phyloP scores from a whole-genome alignment of 495 filamentous ascomycete species.

The Penicillium diatomitis region DNA sequence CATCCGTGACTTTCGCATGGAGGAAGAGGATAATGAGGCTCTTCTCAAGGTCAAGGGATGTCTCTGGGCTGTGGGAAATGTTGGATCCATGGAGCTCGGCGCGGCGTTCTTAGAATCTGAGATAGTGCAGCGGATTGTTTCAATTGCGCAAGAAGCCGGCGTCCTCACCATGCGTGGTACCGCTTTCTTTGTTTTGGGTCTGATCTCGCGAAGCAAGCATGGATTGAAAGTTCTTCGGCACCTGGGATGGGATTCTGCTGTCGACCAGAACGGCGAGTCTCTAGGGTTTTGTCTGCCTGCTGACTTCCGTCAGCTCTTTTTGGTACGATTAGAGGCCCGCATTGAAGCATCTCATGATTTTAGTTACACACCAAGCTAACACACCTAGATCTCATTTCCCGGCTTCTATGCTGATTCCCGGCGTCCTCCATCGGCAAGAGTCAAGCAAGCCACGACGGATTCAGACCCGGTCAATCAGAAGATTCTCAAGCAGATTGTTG shows the following conservation, averaged over 20 bases:
- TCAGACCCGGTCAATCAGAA: slow-evolving; percentile 59
- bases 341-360: slow-evolving; percentile 3
- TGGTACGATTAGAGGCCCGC: slow-evolving; percentile 30
- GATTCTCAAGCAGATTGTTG: slow-evolving; percentile 70
- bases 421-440: slow-evolving; percentile 30
- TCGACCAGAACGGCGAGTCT: slow-evolving; percentile 71
- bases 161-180: slow-evolving; percentile 90
- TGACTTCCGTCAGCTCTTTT: slow-evolving; percentile 69
- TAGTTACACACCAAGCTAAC: slow-evolving; percentile 2
- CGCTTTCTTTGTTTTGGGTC: slow-evolving; percentile 88
- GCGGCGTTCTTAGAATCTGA: slow-evolving; percentile 83
- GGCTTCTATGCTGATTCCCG: slow-evolving; percentile 25
- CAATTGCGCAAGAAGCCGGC: slow-evolving; percentile 76
- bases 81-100: slow-evolving; percentile 95
- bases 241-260: slow-evolving; percentile 84
- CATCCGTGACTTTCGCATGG: slow-evolving; percentile 74
- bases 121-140: slow-evolving; percentile 73
- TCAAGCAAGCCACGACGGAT: slow-evolving; percentile 45
- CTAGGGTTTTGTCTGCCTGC: slow-evolving; percentile 79
- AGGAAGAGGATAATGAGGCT: slow-evolving; percentile 76
- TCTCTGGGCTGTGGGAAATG: slow-evolving; percentile 95
- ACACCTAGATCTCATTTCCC: slow-evolving; percentile 28
- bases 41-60: slow-evolving; percentile 94
- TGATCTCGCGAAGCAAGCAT: slow-evolving; percentile 87
- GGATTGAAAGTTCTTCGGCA: slow-evolving; percentile 82